These are phyloP conservation scores for Pirum gemmata DNA, from an alignment of 78 protist genomes.

Conservation along the genomic window DNA sequence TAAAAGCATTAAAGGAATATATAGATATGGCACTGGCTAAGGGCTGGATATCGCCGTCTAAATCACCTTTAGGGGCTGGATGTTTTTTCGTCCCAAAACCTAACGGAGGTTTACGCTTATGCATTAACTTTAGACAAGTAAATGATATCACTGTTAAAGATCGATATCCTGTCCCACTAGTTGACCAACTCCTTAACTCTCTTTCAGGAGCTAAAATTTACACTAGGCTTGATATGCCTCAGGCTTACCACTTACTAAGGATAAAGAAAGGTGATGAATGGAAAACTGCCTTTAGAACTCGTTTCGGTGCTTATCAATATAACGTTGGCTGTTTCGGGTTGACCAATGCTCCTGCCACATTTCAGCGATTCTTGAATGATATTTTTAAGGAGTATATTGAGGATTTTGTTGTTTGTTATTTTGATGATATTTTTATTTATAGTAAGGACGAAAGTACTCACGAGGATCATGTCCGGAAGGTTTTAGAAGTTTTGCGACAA, in stretches of 20 bases:
- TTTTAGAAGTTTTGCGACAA: neutral
- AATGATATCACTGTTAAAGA: neutral
- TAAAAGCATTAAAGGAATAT: neutral
- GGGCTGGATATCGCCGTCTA: neutral
- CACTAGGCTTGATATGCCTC: slow-evolving; percentile 17
- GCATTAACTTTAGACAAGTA: neutral
- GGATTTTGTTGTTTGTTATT: neutral
- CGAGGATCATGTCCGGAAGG: neutral
- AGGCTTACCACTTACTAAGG: neutral
- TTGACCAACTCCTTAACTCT: neutral
- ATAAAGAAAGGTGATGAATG: neutral
- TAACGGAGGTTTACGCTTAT: neutral
- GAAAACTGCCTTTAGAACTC: slow-evolving; percentile 41
- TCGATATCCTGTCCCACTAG: neutral
- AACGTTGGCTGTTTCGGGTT: slow-evolving; percentile 40
- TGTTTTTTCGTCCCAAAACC: slow-evolving; percentile 8
- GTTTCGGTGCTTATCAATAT: slow-evolving; percentile 30
- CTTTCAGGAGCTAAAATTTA: neutral
- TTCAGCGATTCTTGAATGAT: slow-evolving; percentile 9
- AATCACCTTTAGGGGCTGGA: neutral
- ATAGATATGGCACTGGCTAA: neutral
- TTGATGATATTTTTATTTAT: neutral
- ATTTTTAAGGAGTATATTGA: neutral
- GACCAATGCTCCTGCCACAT: slow-evolving; percentile 42
- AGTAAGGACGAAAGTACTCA: neutral